Evolutionary conservation across 129 eudicot species (phyloP).

Genomic region (Chrysanthemum makinoi): DNA sequence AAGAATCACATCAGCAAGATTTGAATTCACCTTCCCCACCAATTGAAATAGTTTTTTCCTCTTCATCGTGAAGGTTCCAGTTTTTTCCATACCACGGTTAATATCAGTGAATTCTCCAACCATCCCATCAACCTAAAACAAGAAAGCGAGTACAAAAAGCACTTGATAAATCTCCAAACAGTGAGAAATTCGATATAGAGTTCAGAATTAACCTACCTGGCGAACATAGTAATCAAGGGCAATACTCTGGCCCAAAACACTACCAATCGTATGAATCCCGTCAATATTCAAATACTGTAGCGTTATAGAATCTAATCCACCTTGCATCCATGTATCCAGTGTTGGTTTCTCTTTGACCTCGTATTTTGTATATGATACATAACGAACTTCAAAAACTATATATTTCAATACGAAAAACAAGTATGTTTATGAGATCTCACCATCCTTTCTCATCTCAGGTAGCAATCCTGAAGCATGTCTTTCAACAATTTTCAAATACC

Average conservation of each 20-base stretch:
- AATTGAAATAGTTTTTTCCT: constrained; percentile 86
- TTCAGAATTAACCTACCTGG: constrained; percentile 48
- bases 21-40: constrained; percentile 92
- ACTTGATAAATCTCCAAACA: background rate
- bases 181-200: constrained; percentile 1
- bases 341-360: constrained; percentile 87
- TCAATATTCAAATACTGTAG: constrained; percentile 78
- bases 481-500: constrained; percentile 75
- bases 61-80: constrained; percentile 89
- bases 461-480: constrained; percentile 81
- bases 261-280: constrained; percentile 91
- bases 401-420: constrained; percentile 11
- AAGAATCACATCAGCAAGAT: constrained; percentile 93
- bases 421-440: constrained; percentile 39
- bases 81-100: constrained; percentile 90
- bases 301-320: constrained; percentile 84
- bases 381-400: constrained; percentile 14
- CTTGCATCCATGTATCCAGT: constrained; percentile 87
- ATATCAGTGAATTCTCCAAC: constrained; percentile 94
- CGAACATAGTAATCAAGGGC: constrained; percentile 96
- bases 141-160: background rate
- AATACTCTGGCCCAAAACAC: constrained; percentile 95
- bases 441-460: constrained; percentile 92
- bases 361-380: constrained; percentile 46
- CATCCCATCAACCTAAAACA: constrained; percentile 86